Evolutionary conservation across 2,329 filamentous ascomycete genomes (phyloP).

Genomic region (Dryadomyces sulphureus): DNA sequence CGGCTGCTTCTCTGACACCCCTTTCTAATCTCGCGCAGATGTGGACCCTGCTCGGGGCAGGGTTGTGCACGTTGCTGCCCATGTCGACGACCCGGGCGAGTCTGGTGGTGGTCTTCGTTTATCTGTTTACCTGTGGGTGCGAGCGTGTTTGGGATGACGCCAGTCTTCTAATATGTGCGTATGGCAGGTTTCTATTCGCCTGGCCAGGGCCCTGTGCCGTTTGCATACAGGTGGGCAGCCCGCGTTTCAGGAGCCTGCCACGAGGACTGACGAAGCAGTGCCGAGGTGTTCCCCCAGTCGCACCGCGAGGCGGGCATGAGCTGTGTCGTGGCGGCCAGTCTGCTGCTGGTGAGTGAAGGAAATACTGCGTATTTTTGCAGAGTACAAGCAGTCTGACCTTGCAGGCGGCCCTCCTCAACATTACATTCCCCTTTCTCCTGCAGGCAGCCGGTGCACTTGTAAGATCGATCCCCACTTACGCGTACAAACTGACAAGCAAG

Average conservation of each 20-base stretch:
- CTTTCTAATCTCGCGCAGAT: conserved; percentile 17
- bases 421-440: conserved; percentile 38
- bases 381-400: background rate
- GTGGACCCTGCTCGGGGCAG: conserved; percentile 48
- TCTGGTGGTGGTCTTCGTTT: conserved; percentile 35
- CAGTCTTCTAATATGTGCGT: too few species aligned
- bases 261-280: conserved; percentile 16
- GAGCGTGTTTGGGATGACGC: background rate
- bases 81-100: conserved; percentile 18
- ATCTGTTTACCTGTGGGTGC: conserved; percentile 13
- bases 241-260: too few species aligned
- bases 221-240: conserved; percentile 35
- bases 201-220: conserved; percentile 51
- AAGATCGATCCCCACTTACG: too few species aligned
- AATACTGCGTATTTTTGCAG: background rate
- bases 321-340: conserved; percentile 31
- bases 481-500: conserved; percentile 1
- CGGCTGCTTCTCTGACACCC: background rate
- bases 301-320: conserved; percentile 55
- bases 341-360: conserved; percentile 23
- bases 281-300: conserved; percentile 56
- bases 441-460: background rate
- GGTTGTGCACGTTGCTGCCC: conserved; percentile 39
- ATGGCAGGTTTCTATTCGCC: conserved; percentile 16
- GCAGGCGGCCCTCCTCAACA: conserved; percentile 40